These are phyloP conservation scores for Fremontodendron californicum DNA, from an alignment of 345 rosid genomes.

Conservation along the genomic window DNA sequence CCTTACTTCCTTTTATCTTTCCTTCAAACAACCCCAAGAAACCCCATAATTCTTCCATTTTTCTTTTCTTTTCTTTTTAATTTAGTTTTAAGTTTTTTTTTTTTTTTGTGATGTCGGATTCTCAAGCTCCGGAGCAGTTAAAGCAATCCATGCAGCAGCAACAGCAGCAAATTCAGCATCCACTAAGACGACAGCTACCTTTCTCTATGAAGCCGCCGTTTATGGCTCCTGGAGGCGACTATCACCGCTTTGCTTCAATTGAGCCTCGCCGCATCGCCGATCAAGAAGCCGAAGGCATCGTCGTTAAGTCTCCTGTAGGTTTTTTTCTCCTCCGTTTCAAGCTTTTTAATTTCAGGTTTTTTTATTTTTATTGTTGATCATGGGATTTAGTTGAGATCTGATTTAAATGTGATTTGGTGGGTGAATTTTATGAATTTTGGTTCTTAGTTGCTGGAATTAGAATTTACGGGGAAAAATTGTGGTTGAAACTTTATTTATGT, in stretches of 20 bases:
- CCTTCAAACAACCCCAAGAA: constrained; percentile 19
- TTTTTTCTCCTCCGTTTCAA: not conserved
- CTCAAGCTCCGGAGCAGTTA: constrained; percentile 26
- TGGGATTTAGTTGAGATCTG: constrained; percentile 34
- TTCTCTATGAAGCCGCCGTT: constrained; percentile 70
- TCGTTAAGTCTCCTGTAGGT: constrained; percentile 67
- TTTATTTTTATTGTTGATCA: not conserved
- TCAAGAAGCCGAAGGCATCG: constrained; percentile 54
- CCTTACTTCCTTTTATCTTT: not conserved
- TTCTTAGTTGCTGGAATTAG: not conserved
- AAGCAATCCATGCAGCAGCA: constrained; percentile 29
- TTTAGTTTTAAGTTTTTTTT: constrained; percentile 6
- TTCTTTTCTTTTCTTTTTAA: not conserved
- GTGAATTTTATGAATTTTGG: not conserved
- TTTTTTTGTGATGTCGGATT: not conserved
- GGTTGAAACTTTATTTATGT: not conserved
- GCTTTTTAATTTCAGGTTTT: not conserved
- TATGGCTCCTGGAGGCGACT: constrained; percentile 63
- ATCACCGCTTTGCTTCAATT: constrained; percentile 56
- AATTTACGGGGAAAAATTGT: constrained; percentile 4
- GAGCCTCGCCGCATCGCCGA: constrained; percentile 41
- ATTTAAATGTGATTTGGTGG: constrained; percentile 5
- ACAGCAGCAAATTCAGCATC: constrained; percentile 16
- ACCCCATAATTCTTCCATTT: constrained; percentile 12
- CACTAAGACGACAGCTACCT: constrained; percentile 50